phyloP scores from a whole-genome alignment of 1,284 basidiomycete species.

The Sporisorium exsertum region DNA sequence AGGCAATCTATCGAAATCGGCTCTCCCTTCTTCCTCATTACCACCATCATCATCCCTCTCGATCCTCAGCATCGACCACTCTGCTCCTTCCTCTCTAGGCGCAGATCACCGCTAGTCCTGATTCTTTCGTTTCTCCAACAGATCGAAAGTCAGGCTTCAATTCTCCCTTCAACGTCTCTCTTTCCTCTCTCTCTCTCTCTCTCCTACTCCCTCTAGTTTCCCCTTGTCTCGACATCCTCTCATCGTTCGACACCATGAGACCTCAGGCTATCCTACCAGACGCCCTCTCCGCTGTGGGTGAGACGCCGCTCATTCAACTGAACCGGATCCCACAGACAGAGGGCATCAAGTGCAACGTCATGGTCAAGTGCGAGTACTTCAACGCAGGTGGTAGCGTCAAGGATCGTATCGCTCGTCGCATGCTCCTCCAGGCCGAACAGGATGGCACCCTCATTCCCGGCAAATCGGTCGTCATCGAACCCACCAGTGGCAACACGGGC shows the following conservation, averaged over 20 bases:
- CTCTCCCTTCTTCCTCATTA: slow-evolving; percentile 10
- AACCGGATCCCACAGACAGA: slow-evolving; percentile 81
- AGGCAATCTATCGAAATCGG: background rate
- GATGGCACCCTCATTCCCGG: slow-evolving; percentile 88
- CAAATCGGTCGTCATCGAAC: slow-evolving; percentile 89
- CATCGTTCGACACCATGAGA: slow-evolving; percentile 27
- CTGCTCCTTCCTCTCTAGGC: slow-evolving; percentile 32
- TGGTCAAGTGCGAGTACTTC: slow-evolving; percentile 90
- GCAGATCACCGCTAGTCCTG: slow-evolving; percentile 38
- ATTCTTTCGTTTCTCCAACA: slow-evolving; percentile 55
- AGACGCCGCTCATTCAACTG: slow-evolving; percentile 89
- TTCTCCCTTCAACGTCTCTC: slow-evolving; percentile 16
- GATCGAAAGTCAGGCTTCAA: slow-evolving; percentile 48
- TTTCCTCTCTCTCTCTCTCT: slow-evolving; percentile 21
- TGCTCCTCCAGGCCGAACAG: slow-evolving; percentile 91
- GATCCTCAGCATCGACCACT: slow-evolving; percentile 4
- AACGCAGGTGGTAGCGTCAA: slow-evolving; percentile 94
- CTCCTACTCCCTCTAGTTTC: background rate
- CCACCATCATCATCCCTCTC: slow-evolving; percentile 26
- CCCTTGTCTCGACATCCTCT: background rate
- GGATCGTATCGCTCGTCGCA: slow-evolving; percentile 86
- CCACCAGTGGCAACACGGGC: slow-evolving; percentile 93
- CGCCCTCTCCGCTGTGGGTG: slow-evolving; percentile 85
- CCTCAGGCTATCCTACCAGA: slow-evolving; percentile 55
- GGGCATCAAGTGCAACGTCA: slow-evolving; percentile 88